These are phyloP conservation scores for Microglena sp. DNA, from an alignment of 139 green algal species.

Conservation along the genomic window DNA sequence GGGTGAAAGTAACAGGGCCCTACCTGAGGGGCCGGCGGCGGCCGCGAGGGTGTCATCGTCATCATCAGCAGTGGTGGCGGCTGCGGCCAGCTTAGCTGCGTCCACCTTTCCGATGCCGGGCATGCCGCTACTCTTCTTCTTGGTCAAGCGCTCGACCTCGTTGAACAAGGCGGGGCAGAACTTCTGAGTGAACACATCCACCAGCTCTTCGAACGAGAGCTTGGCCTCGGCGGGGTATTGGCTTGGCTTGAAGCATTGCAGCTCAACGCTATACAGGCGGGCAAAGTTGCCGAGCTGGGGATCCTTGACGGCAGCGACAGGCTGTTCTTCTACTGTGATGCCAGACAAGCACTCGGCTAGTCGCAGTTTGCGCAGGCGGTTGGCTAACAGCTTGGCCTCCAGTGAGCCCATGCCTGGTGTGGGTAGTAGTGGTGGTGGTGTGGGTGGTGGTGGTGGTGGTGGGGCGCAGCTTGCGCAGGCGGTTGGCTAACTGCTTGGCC, in stretches of 20 bases:
- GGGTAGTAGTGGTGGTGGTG: too few species aligned
- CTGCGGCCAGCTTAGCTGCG: too few species aligned
- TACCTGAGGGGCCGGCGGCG: too few species aligned
- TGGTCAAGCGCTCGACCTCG: slow-evolving; percentile 33
- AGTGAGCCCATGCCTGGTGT: neutral
- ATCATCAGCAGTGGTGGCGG: too few species aligned
- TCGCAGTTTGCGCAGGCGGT: slow-evolving; percentile 64
- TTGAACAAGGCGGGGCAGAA: slow-evolving; percentile 58
- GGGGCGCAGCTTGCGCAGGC: slow-evolving; percentile 70
- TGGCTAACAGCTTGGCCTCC: slow-evolving; percentile 49
- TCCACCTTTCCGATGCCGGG: too few species aligned
- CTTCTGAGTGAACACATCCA: slow-evolving; percentile 30
- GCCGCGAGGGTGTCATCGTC: too few species aligned
- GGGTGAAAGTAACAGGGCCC: too few species aligned
- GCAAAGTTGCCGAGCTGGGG: slow-evolving; percentile 16
- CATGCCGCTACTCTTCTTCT: too few species aligned
- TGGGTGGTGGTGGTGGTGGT: too few species aligned
- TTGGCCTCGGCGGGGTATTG: slow-evolving; percentile 58
- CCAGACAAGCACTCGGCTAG: slow-evolving; percentile 65
- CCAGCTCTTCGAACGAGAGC: slow-evolving; percentile 62
- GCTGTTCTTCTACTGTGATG: slow-evolving; percentile 58
- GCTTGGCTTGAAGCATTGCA: slow-evolving; percentile 21
- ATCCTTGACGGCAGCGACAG: slow-evolving; percentile 16
- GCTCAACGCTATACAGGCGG: slow-evolving; percentile 35
- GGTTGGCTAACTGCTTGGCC: slow-evolving; percentile 51